A percentile compares a stretch with the other conserved stretches of the same genome.
phyloP scores from a whole-genome alignment of 192 early-diverging fungal genomes.

The Rhizophagus sp. region DNA sequence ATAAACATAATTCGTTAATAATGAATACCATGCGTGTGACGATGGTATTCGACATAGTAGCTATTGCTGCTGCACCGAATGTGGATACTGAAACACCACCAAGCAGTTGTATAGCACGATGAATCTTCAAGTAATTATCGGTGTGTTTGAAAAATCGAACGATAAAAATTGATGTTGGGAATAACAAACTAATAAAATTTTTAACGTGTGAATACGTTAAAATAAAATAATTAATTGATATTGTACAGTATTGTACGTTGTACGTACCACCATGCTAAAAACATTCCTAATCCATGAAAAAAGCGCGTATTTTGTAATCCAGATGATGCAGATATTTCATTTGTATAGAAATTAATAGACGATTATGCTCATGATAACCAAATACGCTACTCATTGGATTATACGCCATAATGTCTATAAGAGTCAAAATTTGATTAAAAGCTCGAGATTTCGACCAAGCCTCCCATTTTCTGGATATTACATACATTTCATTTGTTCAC shows the following conservation, averaged over 20 bases:
- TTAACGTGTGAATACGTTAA: too few species aligned
- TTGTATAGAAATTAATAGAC: conserved; percentile 14
- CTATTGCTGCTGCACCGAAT: conserved; percentile 28
- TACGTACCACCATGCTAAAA: conserved; percentile 25
- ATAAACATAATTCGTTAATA: not conserved
- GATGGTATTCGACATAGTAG: conserved; percentile 9
- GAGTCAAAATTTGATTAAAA: too few species aligned
- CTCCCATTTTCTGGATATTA: not conserved
- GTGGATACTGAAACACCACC: conserved; percentile 20
- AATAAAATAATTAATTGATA: too few species aligned
- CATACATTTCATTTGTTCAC: not conserved
- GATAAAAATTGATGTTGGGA: conserved; percentile 27
- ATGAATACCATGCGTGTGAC: conserved; percentile 14
- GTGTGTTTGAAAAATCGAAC: conserved; percentile 26
- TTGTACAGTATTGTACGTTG: too few species aligned
- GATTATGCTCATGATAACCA: conserved; percentile 5
- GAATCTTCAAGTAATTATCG: conserved; percentile 23
- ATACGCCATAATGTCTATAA: conserved; percentile 14
- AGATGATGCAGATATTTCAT: not conserved
- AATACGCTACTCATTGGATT: not conserved
- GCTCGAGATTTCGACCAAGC: too few species aligned
- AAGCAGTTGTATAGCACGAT: conserved; percentile 25
- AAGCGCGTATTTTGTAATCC: not conserved
- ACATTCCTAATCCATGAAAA: conserved; percentile 28
- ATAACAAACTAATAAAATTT: conserved; percentile 2